Evolutionary conservation across 805 yeast species (phyloP).

Genomic region (Spathaspora gorwiae): DNA sequence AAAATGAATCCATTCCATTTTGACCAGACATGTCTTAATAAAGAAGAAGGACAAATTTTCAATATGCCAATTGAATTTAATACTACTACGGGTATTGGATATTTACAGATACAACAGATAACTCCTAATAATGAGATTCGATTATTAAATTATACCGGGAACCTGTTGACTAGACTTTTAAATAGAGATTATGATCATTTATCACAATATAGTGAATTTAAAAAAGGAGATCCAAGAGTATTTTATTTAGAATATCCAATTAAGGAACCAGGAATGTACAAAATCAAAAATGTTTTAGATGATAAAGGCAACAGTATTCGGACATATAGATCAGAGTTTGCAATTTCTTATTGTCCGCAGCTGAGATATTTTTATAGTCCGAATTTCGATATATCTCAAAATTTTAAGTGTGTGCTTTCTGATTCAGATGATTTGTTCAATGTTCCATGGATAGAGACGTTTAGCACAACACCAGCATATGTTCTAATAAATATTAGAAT

Average conservation of each 20-base stretch:
- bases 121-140: constrained; percentile 49
- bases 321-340: constrained; percentile 54
- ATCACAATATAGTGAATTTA: constrained; percentile 16
- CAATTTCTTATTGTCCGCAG: constrained; percentile 74
- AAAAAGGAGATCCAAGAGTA: constrained; percentile 30
- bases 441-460: constrained; percentile 47
- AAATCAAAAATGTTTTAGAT: constrained; percentile 64
- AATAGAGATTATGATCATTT: constrained; percentile 30
- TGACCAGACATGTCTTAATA: constrained; percentile 54
- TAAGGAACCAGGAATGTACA: constrained; percentile 70
- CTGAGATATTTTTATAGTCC: constrained; percentile 50
- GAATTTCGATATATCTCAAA: constrained; percentile 13
- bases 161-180: constrained; percentile 45
- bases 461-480: constrained; percentile 71
- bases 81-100: constrained; percentile 68
- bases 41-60: constrained; percentile 20
- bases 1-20: constrained; percentile 70
- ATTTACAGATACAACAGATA: constrained; percentile 58
- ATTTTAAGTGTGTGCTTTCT: constrained; percentile 52
- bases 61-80: constrained; percentile 73
- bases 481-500: constrained; percentile 22
- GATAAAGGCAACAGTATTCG: constrained; percentile 55
- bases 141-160: constrained; percentile 50
- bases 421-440: constrained; percentile 31
- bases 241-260: constrained; percentile 65